Base-by-base conservation (phyloP, 306 rosid genomes). In the Lathyrus oleraceus region DNA sequence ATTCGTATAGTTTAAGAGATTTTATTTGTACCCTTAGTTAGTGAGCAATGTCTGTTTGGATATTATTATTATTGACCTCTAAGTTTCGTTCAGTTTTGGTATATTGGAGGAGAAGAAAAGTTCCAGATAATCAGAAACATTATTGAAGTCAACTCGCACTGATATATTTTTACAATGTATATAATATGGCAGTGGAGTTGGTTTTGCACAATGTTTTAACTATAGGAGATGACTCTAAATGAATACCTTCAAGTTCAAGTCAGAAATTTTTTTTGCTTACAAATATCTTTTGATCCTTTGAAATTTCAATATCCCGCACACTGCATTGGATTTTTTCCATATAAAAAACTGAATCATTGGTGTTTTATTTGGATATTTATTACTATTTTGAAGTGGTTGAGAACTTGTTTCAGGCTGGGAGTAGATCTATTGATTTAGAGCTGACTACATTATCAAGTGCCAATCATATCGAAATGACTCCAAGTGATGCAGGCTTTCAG, bases 401-500 rank as follows among this genome's bases (percentile, higher is more conserved):
- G 13, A 58, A 57, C 72, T 70, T 54, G 65, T 79, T 77, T 80
- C 89, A 88, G 97, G 99, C 99, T 73, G 98, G 97, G 59, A 91
- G 92, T 72, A 84, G 98, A 84, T 87, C 86, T 9, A 81, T 94
- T 83, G 99, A 94, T 63, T 61, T 94, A 62, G 97, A 94, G 88
- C 77, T 94, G 74, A 94, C 99, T 23, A 94, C 97, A 13, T 62
- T 94, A 45, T 83, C 97, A 35, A 91, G 99, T 80, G 81, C 91
- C 43, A 81, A 91, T 76, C 99, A 94, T 69, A 87, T 87, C 12
- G 99, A 94, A 77, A 74, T 94, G 76, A 94, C 76, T 73, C 97
- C 99, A 47, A 86, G 95, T 64, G 99, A 94, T 81, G 99, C 99
- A 40, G 99, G 97, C 65, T 94, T 90, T 79, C 97, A 87, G 80